These are phyloP conservation scores for Tuber melanosporum DNA, from an alignment of 495 filamentous ascomycete genomes.

Conservation along the genomic window DNA sequence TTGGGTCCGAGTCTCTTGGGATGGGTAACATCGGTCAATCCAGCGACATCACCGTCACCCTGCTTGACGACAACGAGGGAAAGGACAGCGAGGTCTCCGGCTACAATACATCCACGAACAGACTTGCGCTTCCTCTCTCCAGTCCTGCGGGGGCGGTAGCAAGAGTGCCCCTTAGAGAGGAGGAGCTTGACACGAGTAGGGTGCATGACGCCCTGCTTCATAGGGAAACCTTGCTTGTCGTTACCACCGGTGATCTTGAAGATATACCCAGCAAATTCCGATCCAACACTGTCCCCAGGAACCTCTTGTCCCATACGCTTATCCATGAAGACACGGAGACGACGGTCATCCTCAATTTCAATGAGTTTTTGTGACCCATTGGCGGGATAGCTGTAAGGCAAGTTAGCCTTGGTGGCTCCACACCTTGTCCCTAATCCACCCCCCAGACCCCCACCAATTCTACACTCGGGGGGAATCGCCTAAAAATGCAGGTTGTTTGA, in stretches of 20 bases:
- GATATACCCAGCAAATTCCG: conserved; percentile 99
- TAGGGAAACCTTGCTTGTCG: conserved; percentile 99
- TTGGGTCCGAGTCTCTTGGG: conserved; percentile 98
- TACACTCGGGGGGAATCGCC: background rate
- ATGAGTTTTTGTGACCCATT: conserved; percentile 99
- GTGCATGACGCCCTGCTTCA: conserved; percentile 99
- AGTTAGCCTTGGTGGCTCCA: conserved; percentile 20
- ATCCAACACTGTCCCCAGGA: conserved; percentile 81
- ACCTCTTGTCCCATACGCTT: conserved; percentile 98
- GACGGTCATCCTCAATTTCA: conserved; percentile 97
- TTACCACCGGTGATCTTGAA: conserved; percentile 98
- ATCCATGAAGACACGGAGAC: conserved; percentile 77
- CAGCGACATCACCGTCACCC: conserved; percentile 86
- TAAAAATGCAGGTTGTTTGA: background rate
- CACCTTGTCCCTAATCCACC: background rate
- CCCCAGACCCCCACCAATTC: conserved; percentile 12
- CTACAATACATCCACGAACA: conserved; percentile 96
- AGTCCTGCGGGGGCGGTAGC: conserved; percentile 94
- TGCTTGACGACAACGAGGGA: conserved; percentile 94
- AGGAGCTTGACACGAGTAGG: conserved; percentile 95
- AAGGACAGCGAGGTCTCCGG: conserved; percentile 84
- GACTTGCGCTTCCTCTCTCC: conserved; percentile 99
- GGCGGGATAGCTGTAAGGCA: conserved; percentile 55
- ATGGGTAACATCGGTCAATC: conserved; percentile 90
- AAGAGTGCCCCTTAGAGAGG: conserved; percentile 85